phyloP scores from a whole-genome alignment of 345 rosid genomes.

The Populus alba region DNA sequence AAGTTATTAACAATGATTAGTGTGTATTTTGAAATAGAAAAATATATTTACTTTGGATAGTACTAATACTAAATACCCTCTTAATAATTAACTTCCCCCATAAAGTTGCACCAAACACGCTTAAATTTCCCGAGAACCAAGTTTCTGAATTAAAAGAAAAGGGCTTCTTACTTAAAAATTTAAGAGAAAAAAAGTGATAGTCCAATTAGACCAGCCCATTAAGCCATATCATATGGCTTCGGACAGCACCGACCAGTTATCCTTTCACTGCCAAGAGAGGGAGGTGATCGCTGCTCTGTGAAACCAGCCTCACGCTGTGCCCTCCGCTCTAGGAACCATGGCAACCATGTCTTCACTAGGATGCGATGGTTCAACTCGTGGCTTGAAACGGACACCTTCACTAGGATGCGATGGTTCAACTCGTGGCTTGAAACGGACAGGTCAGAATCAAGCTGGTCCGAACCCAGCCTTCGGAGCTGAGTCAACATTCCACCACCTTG shows the following conservation, averaged over 20 bases:
- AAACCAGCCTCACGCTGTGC: slow-evolving; percentile 45
- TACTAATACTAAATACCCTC: no score
- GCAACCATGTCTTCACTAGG: slow-evolving; percentile 1
- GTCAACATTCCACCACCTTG: not conserved
- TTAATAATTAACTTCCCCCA: no score
- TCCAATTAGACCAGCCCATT: slow-evolving; percentile 17
- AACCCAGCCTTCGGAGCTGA: not conserved
- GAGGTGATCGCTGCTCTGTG: slow-evolving; percentile 23
- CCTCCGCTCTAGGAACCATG: slow-evolving; percentile 22
- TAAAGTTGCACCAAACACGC: no score
- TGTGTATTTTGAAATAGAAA: no score
- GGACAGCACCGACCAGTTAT: slow-evolving; percentile 16
- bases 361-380: slow-evolving; percentile 7
- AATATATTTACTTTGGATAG: no score
- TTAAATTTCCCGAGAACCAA: no score
- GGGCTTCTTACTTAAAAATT: no score
- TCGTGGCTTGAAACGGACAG: slow-evolving; percentile 35
- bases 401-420: not conserved
- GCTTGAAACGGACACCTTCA: slow-evolving; percentile 39
- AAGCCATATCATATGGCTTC: not conserved
- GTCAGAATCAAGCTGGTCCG: not conserved
- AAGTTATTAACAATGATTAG: no score
- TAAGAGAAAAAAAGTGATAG: slow-evolving; percentile 6
- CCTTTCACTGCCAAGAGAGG: slow-evolving; percentile 35
- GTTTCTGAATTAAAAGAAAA: no score